Evolutionary conservation across 108 stramenopile species (phyloP).

Genomic region (Cyclotella cryptica): DNA sequence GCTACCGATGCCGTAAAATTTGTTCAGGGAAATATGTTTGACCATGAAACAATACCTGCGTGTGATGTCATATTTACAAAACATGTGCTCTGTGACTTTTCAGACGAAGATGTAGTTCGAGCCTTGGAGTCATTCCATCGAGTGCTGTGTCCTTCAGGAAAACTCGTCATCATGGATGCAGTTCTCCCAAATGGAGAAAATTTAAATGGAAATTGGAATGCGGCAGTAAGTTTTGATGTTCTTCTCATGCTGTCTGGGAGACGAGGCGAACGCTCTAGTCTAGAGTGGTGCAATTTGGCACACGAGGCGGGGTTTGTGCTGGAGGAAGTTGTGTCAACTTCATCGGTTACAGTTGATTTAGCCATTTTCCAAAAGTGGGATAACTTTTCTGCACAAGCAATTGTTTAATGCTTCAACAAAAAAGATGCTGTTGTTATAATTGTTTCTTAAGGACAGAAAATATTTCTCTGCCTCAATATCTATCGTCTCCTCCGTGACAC

Average conservation of each 20-base stretch:
- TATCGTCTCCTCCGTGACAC: no score
- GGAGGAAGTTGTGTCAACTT: conserved; percentile 39
- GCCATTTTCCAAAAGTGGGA: conserved; percentile 26
- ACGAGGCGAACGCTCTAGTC: conserved; percentile 40
- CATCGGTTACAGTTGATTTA: conserved; percentile 47
- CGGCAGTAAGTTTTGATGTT: conserved; percentile 48
- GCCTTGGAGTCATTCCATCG: conserved; percentile 41
- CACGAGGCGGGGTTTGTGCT: conserved; percentile 35
- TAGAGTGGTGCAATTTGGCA: conserved; percentile 51
- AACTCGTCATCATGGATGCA: conserved; percentile 51
- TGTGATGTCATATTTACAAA: conserved; percentile 55
- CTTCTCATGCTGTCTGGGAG: conserved; percentile 47
- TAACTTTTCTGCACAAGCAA: no score
- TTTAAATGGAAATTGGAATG: conserved; percentile 48
- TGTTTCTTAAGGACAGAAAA: no score
- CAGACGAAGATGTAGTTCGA: conserved; percentile 45
- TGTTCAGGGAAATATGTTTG: conserved; percentile 50
- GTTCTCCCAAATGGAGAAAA: conserved; percentile 43
- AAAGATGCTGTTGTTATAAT: no score
- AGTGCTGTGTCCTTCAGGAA: conserved; percentile 32
- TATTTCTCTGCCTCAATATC: no score
- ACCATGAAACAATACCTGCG: conserved; percentile 43
- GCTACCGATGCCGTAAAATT: conserved; percentile 7
- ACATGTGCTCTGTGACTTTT: conserved; percentile 53
- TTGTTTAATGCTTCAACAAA: no score